Evolutionary conservation across 164 flowering plant species (phyloP), one percentile per base, ranked within the genome.

Genomic region (Tetracentron sinense): DNA sequence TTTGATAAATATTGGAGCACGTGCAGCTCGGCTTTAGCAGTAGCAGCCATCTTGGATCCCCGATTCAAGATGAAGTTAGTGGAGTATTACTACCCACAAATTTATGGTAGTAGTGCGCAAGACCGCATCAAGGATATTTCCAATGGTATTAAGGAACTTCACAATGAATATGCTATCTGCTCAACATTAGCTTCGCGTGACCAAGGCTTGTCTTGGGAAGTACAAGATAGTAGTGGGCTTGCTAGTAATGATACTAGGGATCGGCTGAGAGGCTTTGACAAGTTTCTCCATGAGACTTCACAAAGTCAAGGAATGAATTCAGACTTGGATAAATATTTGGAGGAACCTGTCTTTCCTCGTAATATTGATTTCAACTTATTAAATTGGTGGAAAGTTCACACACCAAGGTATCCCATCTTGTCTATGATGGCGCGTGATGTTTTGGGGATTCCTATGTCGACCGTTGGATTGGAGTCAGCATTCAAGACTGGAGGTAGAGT

Each of bases 311-410:
- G 66, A 49, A 33, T 64, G 38, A 54, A 67, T 56, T 83, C 89
- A 10, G 92, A 89, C 61, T 68, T 89, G 72, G 92, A 89, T 56
- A 82, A 87, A 67, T 87, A 82, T 64, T 67, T 83, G 61, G 92
- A n/a, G n/a, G n/a, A n/a, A n/a, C n/a, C n/a, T n/a, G n/a, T n/a
- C n/a, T 84, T 86, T 71, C 91, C 91, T 54, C 82, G 90, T 53
- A 82, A 78, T 27, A 56, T 68, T 58, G 89, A 88, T 65, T 86
- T 86, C 64, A 76, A 80, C 74, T 74, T 86, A 70, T 71, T 86
- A 42, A 83, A 78, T 68, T 88, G 95, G 95, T 88, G n/a, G n/a
- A n/a, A n/a, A n/a, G n/a, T n/a, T n/a, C n/a, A n/a, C n/a, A n/a
- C n/a, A n/a, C 38, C 38, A 33, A 33, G 38, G 38, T 33, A 33